Conservation (phyloP, 148 eudicot species). For the Cornus kousa region DNA sequence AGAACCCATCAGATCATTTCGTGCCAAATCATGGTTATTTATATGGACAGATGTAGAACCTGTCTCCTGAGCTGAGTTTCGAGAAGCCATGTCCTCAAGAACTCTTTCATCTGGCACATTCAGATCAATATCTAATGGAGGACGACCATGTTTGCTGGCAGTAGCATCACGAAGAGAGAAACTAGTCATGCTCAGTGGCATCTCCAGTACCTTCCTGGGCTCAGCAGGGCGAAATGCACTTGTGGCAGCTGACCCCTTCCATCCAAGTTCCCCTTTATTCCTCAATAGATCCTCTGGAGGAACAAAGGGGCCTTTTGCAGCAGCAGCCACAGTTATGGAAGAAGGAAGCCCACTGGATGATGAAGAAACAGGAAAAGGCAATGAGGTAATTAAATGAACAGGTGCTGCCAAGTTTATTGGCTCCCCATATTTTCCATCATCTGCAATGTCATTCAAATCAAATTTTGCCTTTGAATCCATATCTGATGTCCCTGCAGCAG, state of each 20-base stretch:
- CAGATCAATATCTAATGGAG: conserved; percentile 71
- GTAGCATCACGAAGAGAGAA: conserved; percentile 32
- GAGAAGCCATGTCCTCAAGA: conserved; percentile 50
- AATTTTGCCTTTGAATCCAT: conserved; percentile 45
- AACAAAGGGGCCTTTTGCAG: conserved; percentile 74
- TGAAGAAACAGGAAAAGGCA: conserved; percentile 33
- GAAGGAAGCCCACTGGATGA: conserved; percentile 34
- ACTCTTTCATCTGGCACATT: conserved; percentile 80
- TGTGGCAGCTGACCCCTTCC: conserved; percentile 96
- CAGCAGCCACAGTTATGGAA: conserved; percentile 60
- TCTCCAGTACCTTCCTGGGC: conserved; percentile 59
- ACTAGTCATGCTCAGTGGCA: conserved; percentile 23
- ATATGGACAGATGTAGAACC: conserved; percentile 29
- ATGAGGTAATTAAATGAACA: conserved; percentile 28
- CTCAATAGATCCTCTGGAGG: conserved; percentile 65
- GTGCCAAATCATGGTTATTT: conserved; percentile 4
- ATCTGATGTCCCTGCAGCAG: conserved; percentile 32
- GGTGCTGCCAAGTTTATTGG: conserved; percentile 22
- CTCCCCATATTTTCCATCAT: conserved; percentile 61
- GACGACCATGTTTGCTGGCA: conserved; percentile 45
- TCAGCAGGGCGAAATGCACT: conserved; percentile 98
- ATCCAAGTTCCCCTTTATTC: conserved; percentile 63
- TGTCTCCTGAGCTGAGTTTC: conserved; percentile 29
- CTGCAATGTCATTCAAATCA: conserved; percentile 61
- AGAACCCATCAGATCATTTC: conserved; percentile 4